Conservation (phyloP, 495 filamentous ascomycete species). For the Lichenothelia convexa region DNA sequence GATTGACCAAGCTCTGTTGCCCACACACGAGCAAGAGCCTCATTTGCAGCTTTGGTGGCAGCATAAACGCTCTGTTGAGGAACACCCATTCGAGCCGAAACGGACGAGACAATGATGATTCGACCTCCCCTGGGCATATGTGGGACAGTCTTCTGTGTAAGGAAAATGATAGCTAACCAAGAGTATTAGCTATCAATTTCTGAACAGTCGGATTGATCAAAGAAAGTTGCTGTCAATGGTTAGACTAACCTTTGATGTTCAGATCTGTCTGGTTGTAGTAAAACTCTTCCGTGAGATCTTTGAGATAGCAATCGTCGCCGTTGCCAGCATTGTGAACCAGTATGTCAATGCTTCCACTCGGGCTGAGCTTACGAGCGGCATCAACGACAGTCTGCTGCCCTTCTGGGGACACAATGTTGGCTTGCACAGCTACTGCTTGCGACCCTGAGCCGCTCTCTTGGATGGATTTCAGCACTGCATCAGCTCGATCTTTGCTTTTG, state of each 20-base stretch:
- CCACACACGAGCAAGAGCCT: slow-evolving; percentile 25
- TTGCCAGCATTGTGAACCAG: slow-evolving; percentile 22
- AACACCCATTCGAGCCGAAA: slow-evolving; percentile 27
- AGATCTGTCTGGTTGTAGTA: slow-evolving; percentile 22
- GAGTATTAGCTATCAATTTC: no score
- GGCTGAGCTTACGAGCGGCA: slow-evolving; percentile 15
- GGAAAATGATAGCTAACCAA: slow-evolving; percentile 20
- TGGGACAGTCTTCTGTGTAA: slow-evolving; percentile 28
- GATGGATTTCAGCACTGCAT: slow-evolving; percentile 25
- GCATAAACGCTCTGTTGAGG: slow-evolving; percentile 20
- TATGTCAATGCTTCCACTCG: slow-evolving; percentile 17
- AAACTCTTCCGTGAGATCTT: slow-evolving; percentile 19
- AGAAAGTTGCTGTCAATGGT: no score
- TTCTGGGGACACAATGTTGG: slow-evolving; percentile 18
- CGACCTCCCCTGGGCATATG: slow-evolving; percentile 28
- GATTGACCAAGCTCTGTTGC: slow-evolving; percentile 25
- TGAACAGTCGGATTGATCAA: no score
- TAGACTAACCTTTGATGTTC: no score
- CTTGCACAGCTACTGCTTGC: slow-evolving; percentile 20
- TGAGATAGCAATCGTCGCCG: slow-evolving; percentile 9
- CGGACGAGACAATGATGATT: slow-evolving; percentile 37
- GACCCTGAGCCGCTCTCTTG: slow-evolving; percentile 16
- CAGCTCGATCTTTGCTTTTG: slow-evolving; percentile 22
- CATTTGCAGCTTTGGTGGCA: slow-evolving; percentile 29
- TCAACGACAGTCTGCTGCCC: slow-evolving; percentile 16